Conservation (phyloP, 2,329 filamentous ascomycete genomes). For the Amphichorda felina region DNA sequence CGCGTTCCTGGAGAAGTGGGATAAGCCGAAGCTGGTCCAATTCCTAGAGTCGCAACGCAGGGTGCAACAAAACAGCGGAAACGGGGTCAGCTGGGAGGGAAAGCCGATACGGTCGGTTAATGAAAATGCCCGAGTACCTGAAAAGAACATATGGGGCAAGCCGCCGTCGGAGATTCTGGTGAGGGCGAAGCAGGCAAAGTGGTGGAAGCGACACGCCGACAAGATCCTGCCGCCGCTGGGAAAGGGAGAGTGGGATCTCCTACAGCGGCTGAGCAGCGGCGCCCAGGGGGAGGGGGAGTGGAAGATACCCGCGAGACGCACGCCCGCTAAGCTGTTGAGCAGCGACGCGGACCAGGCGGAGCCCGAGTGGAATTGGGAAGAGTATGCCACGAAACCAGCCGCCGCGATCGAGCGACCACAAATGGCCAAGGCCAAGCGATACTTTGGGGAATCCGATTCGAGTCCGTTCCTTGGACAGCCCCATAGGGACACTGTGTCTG, state of each 20-base stretch:
- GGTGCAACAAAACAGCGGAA: constrained; percentile 10
- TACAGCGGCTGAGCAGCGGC: constrained; percentile 34
- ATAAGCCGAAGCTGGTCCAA: constrained; percentile 27
- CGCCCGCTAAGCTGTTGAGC: neutral
- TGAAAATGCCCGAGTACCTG: constrained; percentile 23
- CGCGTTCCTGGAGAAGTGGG: constrained; percentile 35
- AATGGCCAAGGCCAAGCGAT: neutral
- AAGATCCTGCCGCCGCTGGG: constrained; percentile 43
- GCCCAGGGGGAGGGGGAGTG: constrained; percentile 22
- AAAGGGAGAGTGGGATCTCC: constrained; percentile 39
- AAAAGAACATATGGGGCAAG: constrained; percentile 35
- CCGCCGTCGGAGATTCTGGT: constrained; percentile 24
- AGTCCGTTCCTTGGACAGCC: neutral
- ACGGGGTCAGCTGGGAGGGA: constrained; percentile 12
- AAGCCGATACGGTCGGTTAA: constrained; percentile 15
- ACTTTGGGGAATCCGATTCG: neutral
- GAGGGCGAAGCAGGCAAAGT: constrained; percentile 29
- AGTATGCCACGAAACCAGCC: constrained; percentile 26
- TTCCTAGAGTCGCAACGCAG: constrained; percentile 29
- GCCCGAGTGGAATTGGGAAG: constrained; percentile 28
- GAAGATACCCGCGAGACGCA: constrained; percentile 13
- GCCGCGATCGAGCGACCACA: constrained; percentile 18
- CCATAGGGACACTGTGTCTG: neutral
- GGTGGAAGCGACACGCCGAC: constrained; percentile 32
- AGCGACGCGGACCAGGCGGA: neutral